Evolutionary conservation across 257 asterid species (phyloP), one percentile per base, ranked within the genome.

Genomic region (Vinca minor): DNA sequence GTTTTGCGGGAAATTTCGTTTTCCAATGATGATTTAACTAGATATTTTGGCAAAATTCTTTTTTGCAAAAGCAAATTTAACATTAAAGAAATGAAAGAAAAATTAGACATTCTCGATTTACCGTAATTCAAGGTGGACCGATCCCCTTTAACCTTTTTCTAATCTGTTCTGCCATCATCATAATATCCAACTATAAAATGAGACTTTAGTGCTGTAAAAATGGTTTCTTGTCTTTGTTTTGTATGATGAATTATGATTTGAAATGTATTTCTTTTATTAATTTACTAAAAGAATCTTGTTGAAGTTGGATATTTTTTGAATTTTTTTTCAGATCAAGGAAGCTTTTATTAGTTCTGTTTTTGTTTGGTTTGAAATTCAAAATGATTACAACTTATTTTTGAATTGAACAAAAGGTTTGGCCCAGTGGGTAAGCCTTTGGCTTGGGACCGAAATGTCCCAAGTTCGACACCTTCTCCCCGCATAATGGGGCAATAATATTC

Each of bases 61-160:
- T n/a, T 47, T 47, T 47, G n/a, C 29, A n/a, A 20, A 20, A 48
- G 54, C 21, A 50, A 6, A 23, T 21, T 23, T 9, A 29, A 31
- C 2, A 31, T 44, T 44, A 31, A 17, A 56, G 5, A 32, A 31
- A 31, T 0, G 32, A 25, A 34, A 34, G 7, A 34, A 34, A 34
- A 34, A 34, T n/a, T 2, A 56, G 32, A 31, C 42, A 31, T 17
- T 56, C 42, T 56, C 7, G 42, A 56, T 56, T 25, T 13, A 55
- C 62, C 26, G 31, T 3, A 36, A 38, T 36, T 39, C 48, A 60
- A 38, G 50, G 65, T 35, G 65, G 65, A 41, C 54, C 66, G 44
- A 18, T 31, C 55, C 4, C 52, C 25, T 15, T 1, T 29, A 15
- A 2, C 2, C 1, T 62, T 62, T 62, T 26, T 42, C 54, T 62